A percentile compares a stretch with the other conserved stretches of the same genome.
phyloP scores from a whole-genome alignment of 805 yeast species.

The Zygoascus tannicola region DNA sequence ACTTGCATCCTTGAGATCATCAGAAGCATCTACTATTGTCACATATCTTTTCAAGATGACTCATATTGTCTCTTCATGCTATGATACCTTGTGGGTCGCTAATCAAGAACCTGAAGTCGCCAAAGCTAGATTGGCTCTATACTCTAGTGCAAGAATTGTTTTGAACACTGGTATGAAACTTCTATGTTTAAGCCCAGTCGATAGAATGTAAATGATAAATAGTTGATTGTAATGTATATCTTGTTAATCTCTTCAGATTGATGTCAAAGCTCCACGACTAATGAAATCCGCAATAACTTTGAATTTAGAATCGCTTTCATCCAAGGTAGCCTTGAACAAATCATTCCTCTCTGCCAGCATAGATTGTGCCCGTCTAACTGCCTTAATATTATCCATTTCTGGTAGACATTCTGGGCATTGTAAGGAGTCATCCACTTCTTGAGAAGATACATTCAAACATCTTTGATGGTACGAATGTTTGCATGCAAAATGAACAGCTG shows the following conservation, averaged over 20 bases:
- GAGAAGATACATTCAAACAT: conserved; percentile 42
- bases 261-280: conserved; percentile 62
- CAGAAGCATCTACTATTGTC: conserved; percentile 89
- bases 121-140: conserved; percentile 83
- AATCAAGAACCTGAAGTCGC: conserved; percentile 88
- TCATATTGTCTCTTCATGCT: conserved; percentile 92
- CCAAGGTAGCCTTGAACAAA: conserved; percentile 49
- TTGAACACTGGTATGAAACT: conserved; percentile 81
- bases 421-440: conserved; percentile 1
- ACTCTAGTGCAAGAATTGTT: conserved; percentile 82
- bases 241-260: conserved; percentile 2
- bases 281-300: conserved; percentile 71
- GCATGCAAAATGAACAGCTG: conserved; percentile 78
- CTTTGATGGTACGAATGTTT: conserved; percentile 77
- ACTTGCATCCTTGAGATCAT: conserved; percentile 70
- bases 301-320: conserved; percentile 49
- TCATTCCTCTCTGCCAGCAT: conserved; percentile 55
- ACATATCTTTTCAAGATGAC: conserved; percentile 87
- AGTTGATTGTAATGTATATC: not conserved
- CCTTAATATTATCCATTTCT: conserved; percentile 58
- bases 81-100: conserved; percentile 92
- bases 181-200: conserved; percentile 95
- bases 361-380: conserved; percentile 49
- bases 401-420: conserved; percentile 70
- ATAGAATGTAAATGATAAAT: conserved; percentile 62